Evolutionary conservation across 345 rosid species (phyloP).

Genomic region (Noccaea bulbosa): DNA sequence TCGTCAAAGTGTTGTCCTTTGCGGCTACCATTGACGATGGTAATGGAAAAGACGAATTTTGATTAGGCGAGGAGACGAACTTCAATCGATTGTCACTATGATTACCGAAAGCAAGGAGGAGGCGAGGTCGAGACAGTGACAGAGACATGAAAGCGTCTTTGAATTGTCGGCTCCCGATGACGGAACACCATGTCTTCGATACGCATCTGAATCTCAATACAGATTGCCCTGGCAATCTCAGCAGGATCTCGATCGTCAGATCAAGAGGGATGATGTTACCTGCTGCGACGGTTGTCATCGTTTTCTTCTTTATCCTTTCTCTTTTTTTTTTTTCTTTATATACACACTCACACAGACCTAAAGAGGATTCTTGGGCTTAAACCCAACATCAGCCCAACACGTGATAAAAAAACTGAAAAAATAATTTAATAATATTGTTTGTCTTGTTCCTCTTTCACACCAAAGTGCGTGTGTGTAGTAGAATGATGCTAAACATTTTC

Average conservation of each 20-base stretch:
- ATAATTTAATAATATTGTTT: too few relatives aligned
- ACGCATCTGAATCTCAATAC: not conserved
- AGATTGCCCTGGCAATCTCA: not conserved
- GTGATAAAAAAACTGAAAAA: too few relatives aligned
- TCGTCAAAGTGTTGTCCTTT: not conserved
- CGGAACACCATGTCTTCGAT: not conserved
- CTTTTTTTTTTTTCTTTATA: too few relatives aligned
- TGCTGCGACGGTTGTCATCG: not conserved
- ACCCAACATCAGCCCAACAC: too few relatives aligned
- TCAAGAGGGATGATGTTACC: not conserved
- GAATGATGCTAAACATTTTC: conserved; percentile 41
- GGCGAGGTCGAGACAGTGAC: conserved; percentile 9
- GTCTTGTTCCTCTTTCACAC: too few relatives aligned
- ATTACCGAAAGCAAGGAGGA: not conserved
- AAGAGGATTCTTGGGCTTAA: too few relatives aligned
- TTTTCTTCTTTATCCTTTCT: too few relatives aligned
- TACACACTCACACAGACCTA: too few relatives aligned
- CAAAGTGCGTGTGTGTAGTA: conserved; percentile 34
- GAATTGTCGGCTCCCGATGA: not conserved
- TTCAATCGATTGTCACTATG: not conserved
- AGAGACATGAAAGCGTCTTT: not conserved
- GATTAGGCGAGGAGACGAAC: not conserved
- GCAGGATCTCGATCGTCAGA: not conserved
- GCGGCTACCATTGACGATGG: not conserved
- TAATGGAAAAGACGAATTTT: not conserved